A percentile compares a stretch with the other conserved stretches of the same genome.
Evolutionary conservation across 306 rosid genomes (phyloP).

Genomic region (Erythrophleum fordii): DNA sequence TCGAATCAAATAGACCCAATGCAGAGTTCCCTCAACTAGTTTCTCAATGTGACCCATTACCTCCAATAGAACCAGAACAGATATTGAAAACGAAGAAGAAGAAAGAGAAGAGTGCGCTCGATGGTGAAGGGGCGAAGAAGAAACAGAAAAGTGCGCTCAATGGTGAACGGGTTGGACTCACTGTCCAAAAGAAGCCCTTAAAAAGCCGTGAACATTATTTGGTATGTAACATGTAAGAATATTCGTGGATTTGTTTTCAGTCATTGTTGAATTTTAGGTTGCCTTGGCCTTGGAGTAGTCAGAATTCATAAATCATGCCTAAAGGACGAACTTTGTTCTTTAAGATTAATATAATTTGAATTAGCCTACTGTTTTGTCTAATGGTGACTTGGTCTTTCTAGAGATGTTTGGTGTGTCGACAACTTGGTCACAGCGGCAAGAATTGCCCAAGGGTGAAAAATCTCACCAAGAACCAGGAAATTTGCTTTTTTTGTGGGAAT

Average conservation of each 20-base stretch:
- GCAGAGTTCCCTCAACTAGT: no score
- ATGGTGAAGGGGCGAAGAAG: no score
- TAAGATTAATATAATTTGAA: neutral
- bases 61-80: slow-evolving; percentile 33
- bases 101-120: neutral
- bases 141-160: no score
- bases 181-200: neutral
- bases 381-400: neutral
- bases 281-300: neutral
- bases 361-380: neutral
- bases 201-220: neutral
- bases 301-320: neutral
- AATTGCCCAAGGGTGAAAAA: neutral
- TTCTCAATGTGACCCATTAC: no score
- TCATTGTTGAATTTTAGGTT: neutral
- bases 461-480: slow-evolving; percentile 19
- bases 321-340: neutral
- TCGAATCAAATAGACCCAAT: slow-evolving; percentile 41
- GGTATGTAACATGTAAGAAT: neutral
- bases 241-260: neutral
- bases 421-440: neutral
- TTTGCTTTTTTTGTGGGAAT: slow-evolving; percentile 84
- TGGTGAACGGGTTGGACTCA: neutral
- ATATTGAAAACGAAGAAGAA: slow-evolving; percentile 10
- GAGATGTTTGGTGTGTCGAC: neutral